phyloP scores from a whole-genome alignment of 495 filamentous ascomycete genomes.

The Aspergillus bertholletiae region DNA sequence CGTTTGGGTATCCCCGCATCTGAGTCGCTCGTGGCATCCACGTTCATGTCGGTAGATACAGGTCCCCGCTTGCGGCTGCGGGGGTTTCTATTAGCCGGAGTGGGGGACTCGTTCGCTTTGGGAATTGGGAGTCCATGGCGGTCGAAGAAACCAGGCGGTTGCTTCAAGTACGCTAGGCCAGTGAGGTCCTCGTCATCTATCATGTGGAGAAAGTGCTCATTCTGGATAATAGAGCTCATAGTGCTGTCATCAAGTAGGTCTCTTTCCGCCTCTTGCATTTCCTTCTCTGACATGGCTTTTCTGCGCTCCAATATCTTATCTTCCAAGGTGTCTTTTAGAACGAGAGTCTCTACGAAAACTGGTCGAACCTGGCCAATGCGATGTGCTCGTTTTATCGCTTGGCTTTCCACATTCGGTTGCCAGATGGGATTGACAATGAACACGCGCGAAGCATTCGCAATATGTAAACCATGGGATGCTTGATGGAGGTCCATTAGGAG shows the following conservation, averaged over 20 bases:
- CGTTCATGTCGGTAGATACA: background rate
- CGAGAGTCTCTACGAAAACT: slow-evolving; percentile 84
- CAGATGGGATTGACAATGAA: slow-evolving; percentile 90
- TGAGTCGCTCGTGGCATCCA: background rate
- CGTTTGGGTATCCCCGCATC: slow-evolving; percentile 17
- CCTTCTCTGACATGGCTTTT: slow-evolving; percentile 72
- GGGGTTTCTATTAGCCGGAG: background rate
- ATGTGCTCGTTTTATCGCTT: slow-evolving; percentile 88
- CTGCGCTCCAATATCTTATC: slow-evolving; percentile 75
- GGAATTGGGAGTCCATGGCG: slow-evolving; percentile 37
- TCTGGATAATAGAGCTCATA: slow-evolving; percentile 77
- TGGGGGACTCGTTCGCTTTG: slow-evolving; percentile 14
- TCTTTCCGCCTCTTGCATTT: slow-evolving; percentile 64
- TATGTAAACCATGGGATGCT: slow-evolving; percentile 83
- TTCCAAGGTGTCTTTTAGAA: slow-evolving; percentile 77
- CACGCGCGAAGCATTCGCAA: slow-evolving; percentile 77
- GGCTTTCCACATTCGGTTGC: slow-evolving; percentile 80
- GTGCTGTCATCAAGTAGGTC: slow-evolving; percentile 68
- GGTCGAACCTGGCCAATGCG: slow-evolving; percentile 79
- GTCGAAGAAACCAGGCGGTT: slow-evolving; percentile 36
- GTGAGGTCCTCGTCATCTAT: slow-evolving; percentile 31
- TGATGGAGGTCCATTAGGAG: slow-evolving; percentile 87
- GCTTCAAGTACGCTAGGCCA: slow-evolving; percentile 20
- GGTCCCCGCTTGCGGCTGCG: slow-evolving; percentile 14
- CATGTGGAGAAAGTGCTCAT: slow-evolving; percentile 63